These are phyloP conservation scores for Puccinia polysora DNA, from an alignment of 1,284 basidiomycete genomes.

Conservation along the genomic window DNA sequence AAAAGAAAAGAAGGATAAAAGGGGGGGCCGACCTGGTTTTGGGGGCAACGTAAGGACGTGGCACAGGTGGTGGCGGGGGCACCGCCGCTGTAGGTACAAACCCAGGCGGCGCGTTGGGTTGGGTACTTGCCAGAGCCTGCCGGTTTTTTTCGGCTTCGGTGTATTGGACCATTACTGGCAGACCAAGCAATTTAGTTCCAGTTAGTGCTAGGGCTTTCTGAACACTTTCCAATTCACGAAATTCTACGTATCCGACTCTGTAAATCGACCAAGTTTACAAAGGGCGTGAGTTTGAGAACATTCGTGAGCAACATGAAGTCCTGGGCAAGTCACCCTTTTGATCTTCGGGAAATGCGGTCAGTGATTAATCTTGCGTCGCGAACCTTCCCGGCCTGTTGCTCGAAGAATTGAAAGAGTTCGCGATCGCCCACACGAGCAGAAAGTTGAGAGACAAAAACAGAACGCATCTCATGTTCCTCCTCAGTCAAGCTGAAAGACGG, in stretches of 20 bases:
- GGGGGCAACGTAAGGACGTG: constrained; percentile 46
- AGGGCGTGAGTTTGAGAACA: neutral
- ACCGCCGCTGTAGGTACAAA: constrained; percentile 57
- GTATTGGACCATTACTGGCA: constrained; percentile 90
- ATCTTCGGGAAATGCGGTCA: constrained; percentile 82
- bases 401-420: constrained; percentile 97
- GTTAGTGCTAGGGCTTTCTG: constrained; percentile 80
- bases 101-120: constrained; percentile 44
- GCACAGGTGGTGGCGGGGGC: constrained; percentile 42
- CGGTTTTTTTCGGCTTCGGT: constrained; percentile 93
- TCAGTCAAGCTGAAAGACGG: constrained; percentile 59
- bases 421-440: constrained; percentile 88
- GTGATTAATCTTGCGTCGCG: constrained; percentile 93
- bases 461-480: constrained; percentile 70
- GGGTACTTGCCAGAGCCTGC: constrained; percentile 54
- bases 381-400: constrained; percentile 85
- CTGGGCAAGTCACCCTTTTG: constrained; percentile 77
- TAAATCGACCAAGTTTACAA: no score
- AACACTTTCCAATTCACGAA: constrained; percentile 80
- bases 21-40: constrained; percentile 59
- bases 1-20: constrained; percentile 73
- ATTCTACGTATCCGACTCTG: constrained; percentile 93
- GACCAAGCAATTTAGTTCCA: constrained; percentile 93
- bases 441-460: constrained; percentile 96
- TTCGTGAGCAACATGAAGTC: no score